phyloP scores from a whole-genome alignment of 495 filamentous ascomycete genomes.

The Geopyxis carbonaria region DNA sequence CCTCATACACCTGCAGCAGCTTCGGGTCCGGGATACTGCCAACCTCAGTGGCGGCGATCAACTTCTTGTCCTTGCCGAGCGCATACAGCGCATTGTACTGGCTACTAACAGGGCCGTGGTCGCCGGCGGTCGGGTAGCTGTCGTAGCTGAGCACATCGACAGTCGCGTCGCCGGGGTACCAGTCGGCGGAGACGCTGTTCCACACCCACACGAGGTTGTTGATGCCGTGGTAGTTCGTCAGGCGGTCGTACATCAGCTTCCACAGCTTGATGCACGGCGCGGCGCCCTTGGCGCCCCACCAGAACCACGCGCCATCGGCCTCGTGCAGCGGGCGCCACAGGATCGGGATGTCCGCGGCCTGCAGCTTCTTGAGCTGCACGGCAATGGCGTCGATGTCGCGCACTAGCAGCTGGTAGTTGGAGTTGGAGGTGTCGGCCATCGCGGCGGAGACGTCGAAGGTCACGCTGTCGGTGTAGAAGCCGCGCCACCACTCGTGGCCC shows the following conservation, averaged over 20 bases:
- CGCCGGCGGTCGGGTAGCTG: constrained; percentile 16
- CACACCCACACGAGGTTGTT: constrained; percentile 36
- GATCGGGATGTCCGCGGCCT: constrained; percentile 28
- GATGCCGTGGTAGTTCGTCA: constrained; percentile 28
- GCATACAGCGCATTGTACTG: constrained; percentile 31
- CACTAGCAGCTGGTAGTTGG: constrained; percentile 33
- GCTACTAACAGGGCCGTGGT: constrained; percentile 15
- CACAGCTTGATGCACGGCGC: constrained; percentile 31
- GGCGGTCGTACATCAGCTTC: constrained; percentile 28
- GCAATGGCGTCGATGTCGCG: constrained; percentile 36
- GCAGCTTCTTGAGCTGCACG: constrained; percentile 29
- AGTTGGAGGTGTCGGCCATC: constrained; percentile 25
- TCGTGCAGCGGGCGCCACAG: constrained; percentile 34
- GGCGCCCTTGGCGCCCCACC: constrained; percentile 35
- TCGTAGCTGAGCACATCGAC: constrained; percentile 28
- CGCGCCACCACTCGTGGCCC: constrained; percentile 32
- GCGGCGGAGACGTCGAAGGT: constrained; percentile 31
- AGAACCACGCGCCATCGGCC: constrained; percentile 36
- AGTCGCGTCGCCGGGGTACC: constrained; percentile 32
- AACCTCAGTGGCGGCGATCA: constrained; percentile 32
- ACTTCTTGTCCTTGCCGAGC: constrained; percentile 31
- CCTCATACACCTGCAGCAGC: constrained; percentile 28
- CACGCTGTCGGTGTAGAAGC: constrained; percentile 33
- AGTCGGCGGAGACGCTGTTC: constrained; percentile 31
- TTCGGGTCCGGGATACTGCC: constrained; percentile 31